Percentiles rank a stretch among this genome's conserved stretches.
These are phyloP conservation scores for Leucosporidium scottii DNA, from an alignment of 768 basidiomycete species.

Conservation along the genomic window DNA sequence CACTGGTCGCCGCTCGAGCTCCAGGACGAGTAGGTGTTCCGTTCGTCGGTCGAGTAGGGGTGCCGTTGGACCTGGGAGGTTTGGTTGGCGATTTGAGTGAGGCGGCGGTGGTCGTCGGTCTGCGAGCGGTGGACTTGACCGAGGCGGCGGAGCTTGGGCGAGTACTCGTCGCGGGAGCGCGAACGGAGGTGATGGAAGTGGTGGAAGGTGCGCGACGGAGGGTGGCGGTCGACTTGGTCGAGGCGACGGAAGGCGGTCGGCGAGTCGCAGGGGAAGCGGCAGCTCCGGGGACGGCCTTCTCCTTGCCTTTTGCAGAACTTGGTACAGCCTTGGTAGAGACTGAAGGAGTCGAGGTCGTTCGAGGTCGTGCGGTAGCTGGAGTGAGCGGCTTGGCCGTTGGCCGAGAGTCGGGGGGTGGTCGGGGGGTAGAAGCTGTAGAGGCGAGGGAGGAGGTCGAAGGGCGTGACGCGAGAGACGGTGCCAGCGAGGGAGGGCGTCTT, in stretches of 20 bases:
- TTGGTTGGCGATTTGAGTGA: not conserved
- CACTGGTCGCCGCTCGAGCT: not conserved
- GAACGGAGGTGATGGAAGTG: not conserved
- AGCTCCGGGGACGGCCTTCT: not conserved
- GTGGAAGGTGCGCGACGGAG: conserved; percentile 4
- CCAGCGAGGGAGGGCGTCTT: not conserved
- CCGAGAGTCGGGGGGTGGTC: not conserved
- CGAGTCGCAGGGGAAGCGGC: not conserved
- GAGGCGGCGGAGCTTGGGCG: conserved; percentile 47
- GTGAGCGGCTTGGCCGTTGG: not conserved
- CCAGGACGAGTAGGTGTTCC: not conserved
- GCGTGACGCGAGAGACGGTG: not conserved
- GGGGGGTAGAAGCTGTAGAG: not conserved
- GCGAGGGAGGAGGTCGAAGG: not conserved
- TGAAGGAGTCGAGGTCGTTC: not conserved
- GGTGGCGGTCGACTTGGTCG: conserved; percentile 18
- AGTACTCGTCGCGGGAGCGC: conserved; percentile 37
- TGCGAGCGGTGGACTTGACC: conserved; percentile 45
- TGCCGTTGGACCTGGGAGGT: not conserved
- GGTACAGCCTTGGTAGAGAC: not conserved
- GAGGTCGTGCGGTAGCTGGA: not conserved
- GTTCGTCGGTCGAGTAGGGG: not conserved
- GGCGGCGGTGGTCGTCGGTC: conserved; percentile 2
- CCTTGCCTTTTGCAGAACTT: not conserved
- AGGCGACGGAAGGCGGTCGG: conserved; percentile 17